Conservation (phyloP, 2,329 filamentous ascomycete genomes). For the Balansia obtecta region DNA sequence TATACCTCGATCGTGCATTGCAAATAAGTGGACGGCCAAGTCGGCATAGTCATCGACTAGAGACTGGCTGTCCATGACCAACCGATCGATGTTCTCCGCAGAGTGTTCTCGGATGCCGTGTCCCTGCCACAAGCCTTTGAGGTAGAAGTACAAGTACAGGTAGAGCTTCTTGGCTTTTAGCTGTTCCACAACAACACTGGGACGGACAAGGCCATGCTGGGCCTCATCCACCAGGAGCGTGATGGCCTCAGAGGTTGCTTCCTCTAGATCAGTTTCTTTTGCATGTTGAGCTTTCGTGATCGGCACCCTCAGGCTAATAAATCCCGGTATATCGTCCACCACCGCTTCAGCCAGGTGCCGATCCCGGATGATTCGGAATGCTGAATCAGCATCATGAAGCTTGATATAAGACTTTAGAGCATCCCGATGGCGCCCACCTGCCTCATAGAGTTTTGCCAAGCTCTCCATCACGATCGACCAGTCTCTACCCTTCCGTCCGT, state of each 20-base stretch:
- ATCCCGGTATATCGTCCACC: constrained; percentile 76
- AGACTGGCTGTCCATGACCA: constrained; percentile 47
- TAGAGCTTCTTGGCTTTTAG: constrained; percentile 54
- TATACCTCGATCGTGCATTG: constrained; percentile 64
- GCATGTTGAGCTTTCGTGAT: constrained; percentile 55
- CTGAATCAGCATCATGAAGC: constrained; percentile 82
- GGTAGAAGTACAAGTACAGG: constrained; percentile 83
- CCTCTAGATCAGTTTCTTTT: constrained; percentile 58
- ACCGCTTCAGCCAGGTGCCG: constrained; percentile 85
- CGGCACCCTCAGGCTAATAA: constrained; percentile 77
- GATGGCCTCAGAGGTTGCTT: constrained; percentile 71
- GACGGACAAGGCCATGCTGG: constrained; percentile 72
- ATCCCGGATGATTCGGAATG: constrained; percentile 75
- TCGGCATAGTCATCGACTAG: constrained; percentile 83
- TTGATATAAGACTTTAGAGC: constrained; percentile 82
- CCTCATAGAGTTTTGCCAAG: constrained; percentile 73
- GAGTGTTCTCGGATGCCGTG: constrained; percentile 46
- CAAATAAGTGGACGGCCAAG: constrained; percentile 74
- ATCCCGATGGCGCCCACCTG: constrained; percentile 68
- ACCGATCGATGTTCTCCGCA: constrained; percentile 41
- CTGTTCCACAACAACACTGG: constrained; percentile 66
- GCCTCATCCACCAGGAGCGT: constrained; percentile 82
- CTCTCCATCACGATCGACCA: constrained; percentile 85
- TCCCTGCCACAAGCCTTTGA: constrained; percentile 74
- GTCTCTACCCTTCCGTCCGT: constrained; percentile 60